Evolutionary conservation across 176 grass and related monocot species (phyloP).

Genomic region (Thinopyrum elongatum): DNA sequence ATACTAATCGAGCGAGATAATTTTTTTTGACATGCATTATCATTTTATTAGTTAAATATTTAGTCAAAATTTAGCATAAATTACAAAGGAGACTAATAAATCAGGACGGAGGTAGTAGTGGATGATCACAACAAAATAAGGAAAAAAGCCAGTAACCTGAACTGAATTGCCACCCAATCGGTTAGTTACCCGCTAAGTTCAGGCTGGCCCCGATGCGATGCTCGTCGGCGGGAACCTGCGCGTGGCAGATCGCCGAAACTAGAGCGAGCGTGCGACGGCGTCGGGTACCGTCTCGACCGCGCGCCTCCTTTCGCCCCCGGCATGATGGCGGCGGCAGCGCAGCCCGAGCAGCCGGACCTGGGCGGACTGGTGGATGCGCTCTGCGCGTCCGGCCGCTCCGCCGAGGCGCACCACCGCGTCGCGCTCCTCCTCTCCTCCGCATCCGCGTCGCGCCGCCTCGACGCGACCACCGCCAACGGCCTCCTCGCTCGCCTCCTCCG

Average conservation of each 20-base stretch:
- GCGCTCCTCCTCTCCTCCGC: slow-evolving; percentile 47
- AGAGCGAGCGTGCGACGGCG: not conserved
- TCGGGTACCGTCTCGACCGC: not conserved
- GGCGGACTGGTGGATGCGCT: slow-evolving; percentile 41
- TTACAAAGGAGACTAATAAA: no score
- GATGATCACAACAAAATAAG: no score
- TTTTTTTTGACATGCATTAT: no score
- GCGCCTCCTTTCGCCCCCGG: not conserved
- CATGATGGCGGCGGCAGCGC: not conserved
- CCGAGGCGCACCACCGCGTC: slow-evolving; percentile 75
- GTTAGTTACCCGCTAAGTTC: not conserved
- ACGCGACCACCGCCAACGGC: slow-evolving; percentile 29
- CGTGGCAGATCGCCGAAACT: not conserved
- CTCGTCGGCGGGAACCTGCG: not conserved
- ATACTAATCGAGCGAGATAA: no score
- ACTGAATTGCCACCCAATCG: not conserved
- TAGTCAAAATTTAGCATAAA: no score
- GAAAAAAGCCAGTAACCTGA: not conserved
- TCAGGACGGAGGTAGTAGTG: no score
- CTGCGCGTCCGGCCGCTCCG: slow-evolving; percentile 55
- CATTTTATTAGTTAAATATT: no score
- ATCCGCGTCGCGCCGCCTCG: slow-evolving; percentile 27
- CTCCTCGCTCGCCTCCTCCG: slow-evolving; percentile 54
- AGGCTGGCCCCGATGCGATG: not conserved
- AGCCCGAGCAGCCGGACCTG: slow-evolving; percentile 6